A percentile compares a stretch with the other conserved stretches of the same genome.
Evolutionary conservation across 2,329 filamentous ascomycete species (phyloP).

Genomic region (Clarireedia paspali): DNA sequence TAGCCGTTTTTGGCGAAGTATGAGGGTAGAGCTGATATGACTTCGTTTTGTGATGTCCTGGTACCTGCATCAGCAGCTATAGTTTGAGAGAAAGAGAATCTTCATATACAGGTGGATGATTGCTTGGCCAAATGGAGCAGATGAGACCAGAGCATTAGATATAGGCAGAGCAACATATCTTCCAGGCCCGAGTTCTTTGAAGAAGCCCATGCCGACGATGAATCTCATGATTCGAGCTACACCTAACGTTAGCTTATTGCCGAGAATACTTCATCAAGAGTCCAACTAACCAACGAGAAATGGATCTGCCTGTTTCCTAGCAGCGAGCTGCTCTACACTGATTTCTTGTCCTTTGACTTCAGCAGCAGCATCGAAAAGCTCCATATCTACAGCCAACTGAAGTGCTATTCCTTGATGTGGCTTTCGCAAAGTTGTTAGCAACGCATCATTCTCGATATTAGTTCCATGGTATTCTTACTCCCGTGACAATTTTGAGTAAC

Average conservation of each 20-base stretch:
- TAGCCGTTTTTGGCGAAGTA: slow-evolving; percentile 11
- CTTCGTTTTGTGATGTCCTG: slow-evolving; percentile 8
- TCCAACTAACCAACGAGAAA: neutral
- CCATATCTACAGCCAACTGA: neutral
- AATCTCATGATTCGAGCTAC: slow-evolving; percentile 13
- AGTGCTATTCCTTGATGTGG: neutral
- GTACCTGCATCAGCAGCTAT: neutral
- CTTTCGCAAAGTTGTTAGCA: neutral
- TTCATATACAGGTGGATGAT: neutral
- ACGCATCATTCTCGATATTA: too few species aligned
- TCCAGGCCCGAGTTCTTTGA: slow-evolving; percentile 3
- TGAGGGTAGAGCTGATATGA: slow-evolving; percentile 3
- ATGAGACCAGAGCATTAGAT: neutral
- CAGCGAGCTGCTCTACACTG: neutral
- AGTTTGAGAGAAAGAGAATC: neutral
- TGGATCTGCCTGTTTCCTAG: neutral
- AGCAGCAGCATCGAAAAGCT: slow-evolving; percentile 1
- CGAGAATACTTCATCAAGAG: rapidly evolving
- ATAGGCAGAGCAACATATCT: slow-evolving; percentile 5
- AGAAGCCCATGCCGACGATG: slow-evolving; percentile 6
- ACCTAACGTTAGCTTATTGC: neutral
- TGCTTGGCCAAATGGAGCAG: neutral
- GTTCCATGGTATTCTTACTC: neutral
- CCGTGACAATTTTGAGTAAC: neutral
- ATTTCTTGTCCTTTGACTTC: neutral